Base-by-base conservation (phyloP, 306 rosid genomes). In the Dalbergia cultrata region DNA sequence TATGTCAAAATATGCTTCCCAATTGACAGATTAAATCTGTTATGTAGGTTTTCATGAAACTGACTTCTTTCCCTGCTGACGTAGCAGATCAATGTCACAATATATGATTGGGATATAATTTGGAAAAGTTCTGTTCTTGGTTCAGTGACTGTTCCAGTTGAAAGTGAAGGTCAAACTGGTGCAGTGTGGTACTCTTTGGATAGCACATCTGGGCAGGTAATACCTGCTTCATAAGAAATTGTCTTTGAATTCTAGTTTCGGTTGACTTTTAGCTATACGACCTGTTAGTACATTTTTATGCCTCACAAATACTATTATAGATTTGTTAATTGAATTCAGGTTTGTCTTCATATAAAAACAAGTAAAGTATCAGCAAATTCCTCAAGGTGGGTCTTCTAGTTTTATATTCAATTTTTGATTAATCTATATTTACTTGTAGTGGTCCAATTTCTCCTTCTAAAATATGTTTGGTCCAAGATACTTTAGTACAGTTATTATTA, bases 61-160 rank as follows among this genome's bases (percentile, higher is more conserved):
- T 89, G 83, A 88, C 82, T 47, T 86, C 77, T 83, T 85, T 81
- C 54, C 75, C 85, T 84, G 76, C 83, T 86, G 87, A 59, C 82
- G 72, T 87, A 59, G 80, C 98, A 95, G 99, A 91, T 95, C 74
- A 87, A 86, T 72, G 89, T 95, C 82, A 95, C 99, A 43, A 93
- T 95, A 85, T 95, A 91, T 82, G 98, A 95, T 80, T 93, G 99
- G 99, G 99, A 95, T 88, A 93, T 95, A 83, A 89, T 95, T 75
- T 95, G 99, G 99, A 95, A 95, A 86, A 95, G 99, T 81, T 80
- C 98, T 31, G 93, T 89, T 84, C 99, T 95, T 85, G 99, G 99
- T 86, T 91, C 99, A 3, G 98, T 91, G 82, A 89, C 94, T 82
- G 92, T 95, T 86, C 88, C 90, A 43, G 91, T 95, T 84, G 96